Percentiles rank a stretch among this genome's conserved stretches.
phyloP scores from a whole-genome alignment of 2,329 filamentous ascomycete genomes.

The Calonectria hongkongensis region DNA sequence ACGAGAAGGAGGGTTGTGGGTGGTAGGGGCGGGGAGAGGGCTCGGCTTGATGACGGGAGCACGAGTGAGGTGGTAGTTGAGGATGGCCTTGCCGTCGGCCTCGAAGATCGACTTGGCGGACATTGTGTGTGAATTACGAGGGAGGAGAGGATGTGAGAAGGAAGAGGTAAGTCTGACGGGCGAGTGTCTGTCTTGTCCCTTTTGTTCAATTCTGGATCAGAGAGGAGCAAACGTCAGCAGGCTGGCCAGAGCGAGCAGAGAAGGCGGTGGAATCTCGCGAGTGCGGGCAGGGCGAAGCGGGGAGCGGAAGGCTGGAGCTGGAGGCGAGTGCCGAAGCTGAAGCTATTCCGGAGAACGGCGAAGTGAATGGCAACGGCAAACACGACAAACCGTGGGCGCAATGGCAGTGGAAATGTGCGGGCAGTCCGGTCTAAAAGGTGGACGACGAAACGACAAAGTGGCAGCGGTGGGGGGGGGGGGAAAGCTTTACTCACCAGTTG shows the following conservation, averaged over 20 bases:
- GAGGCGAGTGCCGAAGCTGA: slow-evolving; percentile 33
- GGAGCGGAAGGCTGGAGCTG: slow-evolving; percentile 39
- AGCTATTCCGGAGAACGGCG: slow-evolving; percentile 38
- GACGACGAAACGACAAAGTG: slow-evolving; percentile 39
- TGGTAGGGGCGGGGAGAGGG: slow-evolving; percentile 87
- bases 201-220: slow-evolving; percentile 52
- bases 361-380: slow-evolving; percentile 40
- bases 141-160: slow-evolving; percentile 45
- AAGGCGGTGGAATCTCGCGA: slow-evolving; percentile 44
- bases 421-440: slow-evolving; percentile 38
- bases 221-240: slow-evolving; percentile 44
- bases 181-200: slow-evolving; percentile 53
- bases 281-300: slow-evolving; percentile 37
- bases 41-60: slow-evolving; percentile 98
- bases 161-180: slow-evolving; percentile 43
- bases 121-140: slow-evolving; percentile 60
- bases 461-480: slow-evolving; percentile 43
- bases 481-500: slow-evolving; percentile 51
- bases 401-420: slow-evolving; percentile 36
- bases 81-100: slow-evolving; percentile 99
- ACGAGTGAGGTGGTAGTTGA: slow-evolving; percentile 99
- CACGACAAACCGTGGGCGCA: slow-evolving; percentile 34
- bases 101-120: slow-evolving; percentile 94
- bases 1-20: slow-evolving; percentile 94
- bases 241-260: slow-evolving; percentile 21